These are phyloP conservation scores for Amanita thiersii DNA, from an alignment of 768 basidiomycete genomes.

Conservation along the genomic window DNA sequence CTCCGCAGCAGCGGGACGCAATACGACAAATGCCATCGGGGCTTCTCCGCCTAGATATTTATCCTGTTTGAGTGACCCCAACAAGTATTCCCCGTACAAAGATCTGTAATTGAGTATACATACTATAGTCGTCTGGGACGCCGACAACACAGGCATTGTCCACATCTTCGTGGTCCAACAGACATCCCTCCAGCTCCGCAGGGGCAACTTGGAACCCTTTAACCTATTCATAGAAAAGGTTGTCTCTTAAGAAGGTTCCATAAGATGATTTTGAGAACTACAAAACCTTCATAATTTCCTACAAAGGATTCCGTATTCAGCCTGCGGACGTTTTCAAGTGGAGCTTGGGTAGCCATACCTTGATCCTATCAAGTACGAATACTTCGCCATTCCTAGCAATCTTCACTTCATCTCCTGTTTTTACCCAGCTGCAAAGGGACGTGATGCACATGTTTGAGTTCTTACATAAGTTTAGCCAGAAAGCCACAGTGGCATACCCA, in stretches of 20 bases:
- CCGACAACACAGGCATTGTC: slow-evolving; percentile 58
- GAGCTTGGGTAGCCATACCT: slow-evolving; percentile 26
- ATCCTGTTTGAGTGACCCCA: slow-evolving; percentile 1
- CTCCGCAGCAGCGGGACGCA: slow-evolving; percentile 22
- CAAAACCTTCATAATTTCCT: slow-evolving; percentile 40
- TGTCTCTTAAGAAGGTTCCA: neutral
- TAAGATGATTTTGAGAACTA: slow-evolving; percentile 29
- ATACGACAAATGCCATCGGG: slow-evolving; percentile 60
- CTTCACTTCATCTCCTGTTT: slow-evolving; percentile 58
- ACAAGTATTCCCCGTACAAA: slow-evolving; percentile 4
- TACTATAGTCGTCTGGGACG: slow-evolving; percentile 57
- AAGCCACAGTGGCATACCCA: slow-evolving; percentile 32
- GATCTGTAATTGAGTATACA: slow-evolving; percentile 9
- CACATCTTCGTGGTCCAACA: slow-evolving; percentile 54
- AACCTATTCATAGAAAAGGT: slow-evolving; percentile 28
- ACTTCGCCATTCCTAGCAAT: slow-evolving; percentile 48
- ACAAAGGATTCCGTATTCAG: neutral
- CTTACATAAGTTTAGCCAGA: neutral
- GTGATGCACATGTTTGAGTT: neutral
- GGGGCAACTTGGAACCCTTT: slow-evolving; percentile 70
- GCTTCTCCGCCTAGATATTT: slow-evolving; percentile 58
- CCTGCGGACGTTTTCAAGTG: neutral
- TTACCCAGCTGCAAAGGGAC: slow-evolving; percentile 44
- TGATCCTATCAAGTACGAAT: slow-evolving; percentile 56
- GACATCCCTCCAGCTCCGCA: slow-evolving; percentile 61